Evolutionary conservation across 306 rosid species (phyloP), one percentile per base, ranked within the genome.

Genomic region (Neltuma alba): DNA sequence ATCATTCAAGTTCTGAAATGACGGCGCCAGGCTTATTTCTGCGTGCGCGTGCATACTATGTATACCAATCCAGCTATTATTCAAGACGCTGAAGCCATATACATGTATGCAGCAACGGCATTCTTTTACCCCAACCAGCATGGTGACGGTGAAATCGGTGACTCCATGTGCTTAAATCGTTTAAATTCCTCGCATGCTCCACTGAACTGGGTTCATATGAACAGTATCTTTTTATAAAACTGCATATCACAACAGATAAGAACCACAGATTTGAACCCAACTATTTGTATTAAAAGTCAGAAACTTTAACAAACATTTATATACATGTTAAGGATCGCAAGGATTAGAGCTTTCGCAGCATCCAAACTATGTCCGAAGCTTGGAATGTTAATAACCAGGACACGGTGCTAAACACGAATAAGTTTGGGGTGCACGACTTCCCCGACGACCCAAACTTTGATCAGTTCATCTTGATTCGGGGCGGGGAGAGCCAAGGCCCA

Each of bases 401-500:
- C 48, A 66, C 82, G 15, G 63, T 60, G 37, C 44, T 47, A 23
- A 62, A 67, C 70, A 72, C 84, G 58, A 71, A 80, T 41, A 83
- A 83, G 31, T 87, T 82, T 40, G 91, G 87, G 86, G 55, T 86
- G 0, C 88, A 86, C 3, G 89, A 87, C 78, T 91, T 89, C 79
- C 77, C 76, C 12, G 91, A 80, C 5, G 86, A 89, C 38, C 66
- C 91, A n/a, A 87, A 82, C 84, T 83, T 88, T 74, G 87, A 86
- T 80, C 92, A 87, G 55, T 88, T 87, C 28, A 81, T 87, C 68
- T 85, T 85, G 34, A 82, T 90, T 75, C 86, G 90, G 6, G 89
- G 92, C 9, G 94, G 84, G 27, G 94, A 85, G 27, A 65, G 70
- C n/a, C 87, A 76, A 73, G 84, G 77, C 76, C 70, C 76, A 6